Conservation (phyloP, 2,329 filamentous ascomycete species). For the Torrubiellomyces zombiae region DNA sequence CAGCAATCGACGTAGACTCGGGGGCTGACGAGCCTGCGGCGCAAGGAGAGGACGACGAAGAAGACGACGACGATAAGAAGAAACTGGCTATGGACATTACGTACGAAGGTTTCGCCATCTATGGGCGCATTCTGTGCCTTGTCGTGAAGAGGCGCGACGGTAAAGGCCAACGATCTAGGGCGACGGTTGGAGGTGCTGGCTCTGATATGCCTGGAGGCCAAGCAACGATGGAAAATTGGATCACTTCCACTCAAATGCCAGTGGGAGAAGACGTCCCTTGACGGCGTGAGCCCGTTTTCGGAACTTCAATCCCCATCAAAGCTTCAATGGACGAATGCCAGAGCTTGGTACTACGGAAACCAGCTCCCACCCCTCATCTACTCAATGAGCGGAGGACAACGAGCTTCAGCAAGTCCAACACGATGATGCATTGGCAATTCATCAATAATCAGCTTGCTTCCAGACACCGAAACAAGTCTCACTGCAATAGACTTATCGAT, state of each 20-base stretch:
- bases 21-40: constrained; percentile 20
- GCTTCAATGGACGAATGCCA: too few relatives aligned
- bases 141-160: constrained; percentile 64
- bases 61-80: constrained; percentile 59
- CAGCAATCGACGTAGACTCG: constrained; percentile 21
- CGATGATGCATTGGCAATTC: too few relatives aligned
- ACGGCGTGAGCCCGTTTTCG: too few relatives aligned
- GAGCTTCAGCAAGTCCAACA: too few relatives aligned
- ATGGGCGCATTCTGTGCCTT: constrained; percentile 80
- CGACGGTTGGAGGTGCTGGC: too few relatives aligned
- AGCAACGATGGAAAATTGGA: constrained; percentile 72
- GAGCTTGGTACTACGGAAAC: too few relatives aligned
- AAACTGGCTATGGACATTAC: constrained; percentile 72
- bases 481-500: too few relatives aligned
- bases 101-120: constrained; percentile 93
- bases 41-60: constrained; percentile 13
- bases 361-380: too few relatives aligned
- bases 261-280: constrained; percentile 18
- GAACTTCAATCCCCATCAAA: too few relatives aligned
- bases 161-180: constrained; percentile 19
- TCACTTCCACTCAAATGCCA: constrained; percentile 57
- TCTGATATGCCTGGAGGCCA: constrained; percentile 31
- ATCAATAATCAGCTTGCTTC: too few relatives aligned
- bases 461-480: too few relatives aligned
- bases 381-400: too few relatives aligned